Base-by-base conservation (phyloP, 257 asterid genomes). In the Prunella vulgaris region DNA sequence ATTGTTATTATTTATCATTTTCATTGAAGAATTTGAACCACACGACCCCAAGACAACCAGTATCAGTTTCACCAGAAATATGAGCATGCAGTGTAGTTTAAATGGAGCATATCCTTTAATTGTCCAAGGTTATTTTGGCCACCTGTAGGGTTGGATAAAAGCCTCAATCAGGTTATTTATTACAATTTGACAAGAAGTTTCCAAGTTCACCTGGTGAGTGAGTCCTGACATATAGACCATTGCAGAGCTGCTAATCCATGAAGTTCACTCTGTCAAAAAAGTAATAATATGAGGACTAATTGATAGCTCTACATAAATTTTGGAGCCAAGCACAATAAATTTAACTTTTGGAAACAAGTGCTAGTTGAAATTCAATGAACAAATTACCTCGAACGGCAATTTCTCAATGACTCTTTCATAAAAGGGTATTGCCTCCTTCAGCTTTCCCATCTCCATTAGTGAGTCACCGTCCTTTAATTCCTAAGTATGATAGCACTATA, bases 171-270 rank as follows among this genome's bases (percentile, higher is more conserved):
- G 48, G 15, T 40, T 44, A 44, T 14, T 44, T 44, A 35, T n/a
- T 46, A 5, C 53, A 46, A 46, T 46, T 44, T 46, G 10, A 46
- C 21, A 46, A 14, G 1, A 42, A 40, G 20, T 44, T 44, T 46
- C 53, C 18, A 65, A 25, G 38, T 58, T 53, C 65, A 88, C 99
- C 96, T 84, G 80, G 68, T 78, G 64, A 88, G 88, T 18, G 99
- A 88, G 77, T 93, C 99, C 68, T 77, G 92, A 67, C 99, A 93
- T 69, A 93, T 86, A 30, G 99, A 88, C 97, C 97, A 90, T 83
- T 93, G 97, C 76, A 93, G 73, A 79, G 99, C 99, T 64, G 99
- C 97, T 78, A 87, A 73, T 72, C 99, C 97, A 73, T 93, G 83
- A 77, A 93, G 93, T 76, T 90, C 88, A 63, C 66, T 87, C 97